Conservation (phyloP, 2,329 filamentous ascomycete genomes). For the Tolypocladium ovalisporum region DNA sequence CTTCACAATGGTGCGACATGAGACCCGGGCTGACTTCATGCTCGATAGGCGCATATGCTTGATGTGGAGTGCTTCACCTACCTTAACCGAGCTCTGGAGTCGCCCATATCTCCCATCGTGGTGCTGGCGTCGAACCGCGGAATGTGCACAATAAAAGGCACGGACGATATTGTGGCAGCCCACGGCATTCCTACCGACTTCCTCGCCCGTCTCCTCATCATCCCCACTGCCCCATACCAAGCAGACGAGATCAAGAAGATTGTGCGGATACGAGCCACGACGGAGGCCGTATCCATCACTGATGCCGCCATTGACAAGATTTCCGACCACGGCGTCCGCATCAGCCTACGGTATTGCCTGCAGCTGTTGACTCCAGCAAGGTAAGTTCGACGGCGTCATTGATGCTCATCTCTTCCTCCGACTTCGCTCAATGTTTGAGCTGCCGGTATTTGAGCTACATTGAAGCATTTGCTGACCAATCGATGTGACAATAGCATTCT, state of each 20-base stretch:
- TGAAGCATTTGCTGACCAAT: conserved; percentile 14
- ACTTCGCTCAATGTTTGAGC: background rate
- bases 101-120: conserved; percentile 88
- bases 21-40: conserved; percentile 1
- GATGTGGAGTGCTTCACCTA: conserved; percentile 99
- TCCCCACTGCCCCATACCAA: conserved; percentile 85
- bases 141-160: conserved; percentile 84
- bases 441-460: background rate
- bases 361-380: conserved; percentile 82
- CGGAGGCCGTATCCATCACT: conserved; percentile 68
- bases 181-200: conserved; percentile 94
- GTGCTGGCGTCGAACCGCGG: conserved; percentile 96
- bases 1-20: background rate
- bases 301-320: conserved; percentile 82
- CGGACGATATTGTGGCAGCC: conserved; percentile 68
- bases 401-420: background rate
- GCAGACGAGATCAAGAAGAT: conserved; percentile 88
- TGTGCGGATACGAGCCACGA: conserved; percentile 71
- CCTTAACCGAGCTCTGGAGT: conserved; percentile 95
- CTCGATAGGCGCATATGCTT: conserved; percentile 85
- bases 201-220: conserved; percentile 84
- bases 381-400: conserved; percentile 24
- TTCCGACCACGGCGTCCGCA: conserved; percentile 73
- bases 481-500: conserved; percentile 53
- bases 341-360: conserved; percentile 85